Evolutionary conservation across 2,329 filamentous ascomycete species (phyloP).

Genomic region (Ilyonectria mors-panacis): DNA sequence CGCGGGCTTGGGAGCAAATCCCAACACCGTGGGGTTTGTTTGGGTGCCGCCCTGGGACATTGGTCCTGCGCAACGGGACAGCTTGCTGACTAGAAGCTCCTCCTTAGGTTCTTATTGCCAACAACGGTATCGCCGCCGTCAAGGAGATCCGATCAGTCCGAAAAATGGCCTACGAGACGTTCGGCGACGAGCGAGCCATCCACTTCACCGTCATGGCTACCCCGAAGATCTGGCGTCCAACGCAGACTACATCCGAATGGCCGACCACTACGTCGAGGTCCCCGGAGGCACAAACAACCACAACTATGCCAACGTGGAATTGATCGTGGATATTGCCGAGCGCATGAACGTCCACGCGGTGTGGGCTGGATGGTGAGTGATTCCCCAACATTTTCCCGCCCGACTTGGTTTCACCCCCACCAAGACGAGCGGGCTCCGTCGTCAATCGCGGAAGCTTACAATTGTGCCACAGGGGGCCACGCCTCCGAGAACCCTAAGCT

Average conservation of each 20-base stretch:
- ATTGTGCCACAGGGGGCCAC: slow-evolving; percentile 83
- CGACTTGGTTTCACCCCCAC: slow-evolving; percentile 10
- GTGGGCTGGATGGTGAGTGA: slow-evolving; percentile 94
- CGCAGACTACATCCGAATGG: slow-evolving; percentile 99
- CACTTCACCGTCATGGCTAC: slow-evolving; percentile 99
- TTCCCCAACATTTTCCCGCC: slow-evolving; percentile 17
- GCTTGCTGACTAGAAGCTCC: slow-evolving; percentile 33
- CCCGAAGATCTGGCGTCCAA: slow-evolving; percentile 96
- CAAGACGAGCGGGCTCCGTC: neutral
- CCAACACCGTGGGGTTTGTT: slow-evolving; percentile 9
- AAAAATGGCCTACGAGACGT: slow-evolving; percentile 99
- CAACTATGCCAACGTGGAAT: slow-evolving; percentile 99
- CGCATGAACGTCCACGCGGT: slow-evolving; percentile 98
- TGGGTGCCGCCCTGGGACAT: slow-evolving; percentile 13
- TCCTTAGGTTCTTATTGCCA: slow-evolving; percentile 92
- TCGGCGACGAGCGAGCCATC: slow-evolving; percentile 97
- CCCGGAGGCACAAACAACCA: slow-evolving; percentile 99
- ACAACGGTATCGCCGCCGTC: slow-evolving; percentile 99
- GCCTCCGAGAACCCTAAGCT: slow-evolving; percentile 99
- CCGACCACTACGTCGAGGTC: slow-evolving; percentile 99
- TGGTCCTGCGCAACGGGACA: neutral
- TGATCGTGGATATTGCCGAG: slow-evolving; percentile 98
- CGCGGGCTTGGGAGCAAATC: neutral
- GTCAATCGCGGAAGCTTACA: slow-evolving; percentile 28
- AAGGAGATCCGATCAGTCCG: slow-evolving; percentile 99